Evolutionary conservation across 1,284 basidiomycete species (phyloP).

Genomic region (Tylopilus sp.): DNA sequence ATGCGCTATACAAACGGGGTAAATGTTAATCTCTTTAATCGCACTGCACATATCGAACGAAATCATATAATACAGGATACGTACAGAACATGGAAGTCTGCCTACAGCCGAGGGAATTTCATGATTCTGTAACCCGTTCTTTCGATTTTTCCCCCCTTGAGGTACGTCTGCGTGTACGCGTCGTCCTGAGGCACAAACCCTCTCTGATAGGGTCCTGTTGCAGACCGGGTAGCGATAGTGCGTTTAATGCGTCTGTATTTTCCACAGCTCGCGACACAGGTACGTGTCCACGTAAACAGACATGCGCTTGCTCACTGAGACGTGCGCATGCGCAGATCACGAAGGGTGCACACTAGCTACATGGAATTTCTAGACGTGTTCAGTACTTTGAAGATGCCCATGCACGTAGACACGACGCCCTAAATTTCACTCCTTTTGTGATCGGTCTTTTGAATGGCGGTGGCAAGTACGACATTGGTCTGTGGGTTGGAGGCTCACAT

Average conservation of each 20-base stretch:
- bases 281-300: conserved; percentile 34
- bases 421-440: too few relatives aligned
- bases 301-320: background rate
- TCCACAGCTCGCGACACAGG: conserved; percentile 63
- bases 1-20: conserved; percentile 68
- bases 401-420: background rate
- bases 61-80: conserved; percentile 56
- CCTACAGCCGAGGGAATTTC: conserved; percentile 65
- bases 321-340: conserved; percentile 48
- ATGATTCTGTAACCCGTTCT: conserved; percentile 69
- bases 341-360: conserved; percentile 70
- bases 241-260: conserved; percentile 59
- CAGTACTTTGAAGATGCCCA: conserved; percentile 47
- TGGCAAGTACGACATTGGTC: too few relatives aligned
- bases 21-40: conserved; percentile 13
- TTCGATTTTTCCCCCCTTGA: conserved; percentile 64
- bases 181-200: background rate
- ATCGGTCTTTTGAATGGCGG: too few relatives aligned
- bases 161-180: conserved; percentile 44
- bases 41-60: conserved; percentile 2
- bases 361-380: conserved; percentile 64
- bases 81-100: conserved; percentile 60
- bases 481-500: too few relatives aligned
- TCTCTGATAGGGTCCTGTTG: conserved; percentile 67
- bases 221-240: conserved; percentile 63